A percentile compares a stretch with the other conserved stretches of the same genome.
Conservation (phyloP, 768 basidiomycete genomes). For the Mycena pura region DNA sequence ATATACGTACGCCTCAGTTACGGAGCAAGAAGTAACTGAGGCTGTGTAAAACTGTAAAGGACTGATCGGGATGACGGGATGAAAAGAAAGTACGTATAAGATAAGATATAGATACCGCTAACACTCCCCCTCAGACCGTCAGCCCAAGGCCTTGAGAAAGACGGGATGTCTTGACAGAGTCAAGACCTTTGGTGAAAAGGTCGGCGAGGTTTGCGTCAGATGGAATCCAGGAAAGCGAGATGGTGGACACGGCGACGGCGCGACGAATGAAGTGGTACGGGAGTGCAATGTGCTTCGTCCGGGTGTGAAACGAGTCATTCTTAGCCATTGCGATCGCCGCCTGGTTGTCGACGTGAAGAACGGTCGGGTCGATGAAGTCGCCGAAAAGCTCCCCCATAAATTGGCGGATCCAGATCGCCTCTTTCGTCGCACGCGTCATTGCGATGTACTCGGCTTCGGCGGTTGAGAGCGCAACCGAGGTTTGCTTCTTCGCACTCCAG, state of each 20-base stretch:
- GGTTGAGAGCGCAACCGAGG: slow-evolving; percentile 40
- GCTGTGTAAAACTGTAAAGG: no score
- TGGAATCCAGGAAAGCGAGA: slow-evolving; percentile 21
- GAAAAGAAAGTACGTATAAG: slow-evolving; percentile 1
- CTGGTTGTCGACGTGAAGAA: slow-evolving; percentile 27
- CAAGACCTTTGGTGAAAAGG: slow-evolving; percentile 36
- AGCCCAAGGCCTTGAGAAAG: slow-evolving; percentile 3
- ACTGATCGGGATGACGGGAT: not conserved
- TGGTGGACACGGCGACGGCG: slow-evolving; percentile 38
- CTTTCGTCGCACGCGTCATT: slow-evolving; percentile 28
- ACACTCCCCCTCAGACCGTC: slow-evolving; percentile 18
- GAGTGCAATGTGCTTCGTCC: slow-evolving; percentile 39
- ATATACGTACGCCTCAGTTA: no score
- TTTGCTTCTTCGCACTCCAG: slow-evolving; percentile 43
- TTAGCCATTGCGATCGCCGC: slow-evolving; percentile 21
- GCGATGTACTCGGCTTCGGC: slow-evolving; percentile 45
- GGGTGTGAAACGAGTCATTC: slow-evolving; percentile 30
- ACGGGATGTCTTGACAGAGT: slow-evolving; percentile 9
- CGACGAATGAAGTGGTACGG: slow-evolving; percentile 35
- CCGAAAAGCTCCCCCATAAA: slow-evolving; percentile 25
- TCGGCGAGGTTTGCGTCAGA: slow-evolving; percentile 36
- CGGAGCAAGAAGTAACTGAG: no score
- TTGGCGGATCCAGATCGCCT: slow-evolving; percentile 34
- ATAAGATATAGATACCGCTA: slow-evolving; percentile 14
- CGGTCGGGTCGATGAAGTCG: slow-evolving; percentile 14